Conservation (phyloP, 371 early-diverging fungal genomes). For the Nematocida ironsii region DNA sequence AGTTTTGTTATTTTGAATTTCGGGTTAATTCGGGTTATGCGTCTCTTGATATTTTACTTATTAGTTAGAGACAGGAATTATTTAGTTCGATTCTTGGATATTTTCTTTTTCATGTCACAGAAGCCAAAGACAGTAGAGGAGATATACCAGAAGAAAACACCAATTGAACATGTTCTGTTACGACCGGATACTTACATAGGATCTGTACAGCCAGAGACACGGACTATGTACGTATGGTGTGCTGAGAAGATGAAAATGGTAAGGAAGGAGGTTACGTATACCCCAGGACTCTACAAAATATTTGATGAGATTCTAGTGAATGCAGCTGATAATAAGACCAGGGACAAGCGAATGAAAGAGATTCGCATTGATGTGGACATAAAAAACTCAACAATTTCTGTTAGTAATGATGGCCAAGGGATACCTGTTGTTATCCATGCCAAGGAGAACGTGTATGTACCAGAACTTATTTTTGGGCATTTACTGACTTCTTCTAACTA, state of each 20-base stretch:
- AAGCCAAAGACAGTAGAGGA: constrained; percentile 76
- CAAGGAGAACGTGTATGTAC: constrained; percentile 87
- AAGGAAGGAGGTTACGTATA: constrained; percentile 76
- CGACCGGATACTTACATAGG: constrained; percentile 99
- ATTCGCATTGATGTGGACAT: constrained; percentile 85
- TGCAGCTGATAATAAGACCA: constrained; percentile 76
- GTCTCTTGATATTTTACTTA: no score
- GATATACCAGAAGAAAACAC: constrained; percentile 94
- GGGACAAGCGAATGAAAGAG: constrained; percentile 83
- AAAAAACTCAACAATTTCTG: constrained; percentile 78
- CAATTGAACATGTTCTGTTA: constrained; percentile 91
- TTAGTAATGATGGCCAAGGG: constrained; percentile 92
- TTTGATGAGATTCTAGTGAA: constrained; percentile 99
- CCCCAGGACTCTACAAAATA: constrained; percentile 97
- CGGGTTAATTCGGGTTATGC: neutral
- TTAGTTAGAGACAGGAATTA: neutral
- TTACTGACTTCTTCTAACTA: constrained; percentile 95
- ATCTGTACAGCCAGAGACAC: constrained; percentile 79
- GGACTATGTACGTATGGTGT: constrained; percentile 82
- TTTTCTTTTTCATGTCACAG: constrained; percentile 39
- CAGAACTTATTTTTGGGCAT: constrained; percentile 98
- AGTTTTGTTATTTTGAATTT: neutral
- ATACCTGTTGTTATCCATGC: constrained; percentile 92
- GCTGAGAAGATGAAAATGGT: constrained; percentile 72
- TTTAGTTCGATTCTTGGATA: constrained; percentile 16